These are phyloP conservation scores for Penicillium griseofulvum DNA, from an alignment of 2,329 filamentous ascomycete genomes.

Conservation along the genomic window DNA sequence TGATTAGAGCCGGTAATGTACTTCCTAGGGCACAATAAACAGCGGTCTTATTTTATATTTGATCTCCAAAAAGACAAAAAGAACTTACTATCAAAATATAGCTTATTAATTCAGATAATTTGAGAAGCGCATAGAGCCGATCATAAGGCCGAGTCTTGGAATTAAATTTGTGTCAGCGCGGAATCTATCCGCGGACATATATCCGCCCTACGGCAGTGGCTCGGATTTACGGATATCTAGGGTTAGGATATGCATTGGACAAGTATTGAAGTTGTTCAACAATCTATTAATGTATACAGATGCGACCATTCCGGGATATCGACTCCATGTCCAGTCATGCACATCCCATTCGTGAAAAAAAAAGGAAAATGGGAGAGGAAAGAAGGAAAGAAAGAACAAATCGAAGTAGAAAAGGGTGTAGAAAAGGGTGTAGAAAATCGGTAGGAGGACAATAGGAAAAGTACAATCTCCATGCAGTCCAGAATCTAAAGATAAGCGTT, in stretches of 20 bases:
- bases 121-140: constrained; percentile 14
- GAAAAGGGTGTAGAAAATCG: neutral
- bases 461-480: constrained; percentile 13
- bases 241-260: neutral
- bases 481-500: constrained; percentile 1
- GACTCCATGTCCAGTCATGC: constrained; percentile 13
- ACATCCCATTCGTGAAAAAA: constrained; percentile 5
- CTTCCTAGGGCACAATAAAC: neutral
- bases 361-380: neutral
- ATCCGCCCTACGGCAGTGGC: neutral
- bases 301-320: constrained; percentile 8
- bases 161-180: constrained; percentile 22
- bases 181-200: constrained; percentile 20
- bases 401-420: neutral
- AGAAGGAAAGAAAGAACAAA: neutral
- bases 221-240: constrained; percentile 10
- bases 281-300: constrained; percentile 16
- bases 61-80: neutral
- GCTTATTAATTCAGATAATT: neutral
- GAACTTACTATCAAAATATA: neutral
- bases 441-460: neutral
- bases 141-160: constrained; percentile 17
- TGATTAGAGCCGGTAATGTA: neutral
- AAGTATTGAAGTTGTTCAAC: neutral
- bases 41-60: neutral